Evolutionary conservation across 2,329 filamentous ascomycete genomes (phyloP).

Genomic region (Cladophialophora psammophila): DNA sequence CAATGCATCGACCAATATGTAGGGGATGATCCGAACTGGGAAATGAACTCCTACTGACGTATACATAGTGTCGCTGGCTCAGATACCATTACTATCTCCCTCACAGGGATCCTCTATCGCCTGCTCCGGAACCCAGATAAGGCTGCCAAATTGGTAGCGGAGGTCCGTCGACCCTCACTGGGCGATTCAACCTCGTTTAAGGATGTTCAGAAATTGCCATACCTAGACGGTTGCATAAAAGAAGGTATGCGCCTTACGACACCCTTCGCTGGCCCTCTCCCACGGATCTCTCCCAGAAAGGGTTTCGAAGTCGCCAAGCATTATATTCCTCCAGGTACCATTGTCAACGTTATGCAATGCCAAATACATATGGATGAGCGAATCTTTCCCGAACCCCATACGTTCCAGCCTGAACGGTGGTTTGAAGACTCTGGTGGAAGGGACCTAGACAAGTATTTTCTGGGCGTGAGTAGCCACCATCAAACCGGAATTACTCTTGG

Average conservation of each 20-base stretch:
- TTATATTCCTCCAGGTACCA: not conserved
- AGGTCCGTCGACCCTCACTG: not conserved
- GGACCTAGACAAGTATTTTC: not conserved
- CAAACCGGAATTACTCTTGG: not conserved
- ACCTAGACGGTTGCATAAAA: not conserved
- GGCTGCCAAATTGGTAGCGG: not conserved
- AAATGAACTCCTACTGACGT: not conserved
- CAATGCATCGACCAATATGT: constrained; percentile 1
- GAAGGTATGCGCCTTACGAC: not conserved
- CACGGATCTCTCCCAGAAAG: not conserved
- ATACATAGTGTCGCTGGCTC: not conserved
- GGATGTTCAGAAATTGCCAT: not conserved
- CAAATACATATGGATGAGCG: not conserved
- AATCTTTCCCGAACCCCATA: not conserved
- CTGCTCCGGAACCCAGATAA: not conserved
- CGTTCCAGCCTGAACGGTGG: not conserved
- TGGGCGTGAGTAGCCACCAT: not conserved
- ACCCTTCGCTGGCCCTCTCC: not conserved
- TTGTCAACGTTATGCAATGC: not conserved
- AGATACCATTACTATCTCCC: not conserved
- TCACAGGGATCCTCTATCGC: not conserved
- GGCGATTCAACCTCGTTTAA: not conserved
- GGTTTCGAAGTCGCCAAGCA: not conserved
- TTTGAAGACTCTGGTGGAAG: not conserved
- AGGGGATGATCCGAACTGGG: not conserved